phyloP scores from a whole-genome alignment of 352 stramenopile genomes.

The Phytopythium mirpurense region DNA sequence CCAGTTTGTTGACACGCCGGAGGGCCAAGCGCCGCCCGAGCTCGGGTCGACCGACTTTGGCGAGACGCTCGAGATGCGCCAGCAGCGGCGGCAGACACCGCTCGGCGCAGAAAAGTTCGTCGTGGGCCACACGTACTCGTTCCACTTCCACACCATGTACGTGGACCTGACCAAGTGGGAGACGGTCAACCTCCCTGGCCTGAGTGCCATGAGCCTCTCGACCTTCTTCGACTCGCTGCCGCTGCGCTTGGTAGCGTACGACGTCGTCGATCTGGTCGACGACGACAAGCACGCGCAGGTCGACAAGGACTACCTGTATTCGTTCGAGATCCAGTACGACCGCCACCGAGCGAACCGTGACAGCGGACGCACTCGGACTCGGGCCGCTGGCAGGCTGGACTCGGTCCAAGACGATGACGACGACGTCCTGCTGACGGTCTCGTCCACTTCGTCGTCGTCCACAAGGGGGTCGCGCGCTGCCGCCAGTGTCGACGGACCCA shows the following conservation, averaged over 20 bases:
- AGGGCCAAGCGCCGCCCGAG: constrained; percentile 39
- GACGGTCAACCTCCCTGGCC: constrained; percentile 68
- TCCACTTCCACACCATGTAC: constrained; percentile 89
- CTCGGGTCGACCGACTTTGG: constrained; percentile 59
- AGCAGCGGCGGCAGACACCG: constrained; percentile 34
- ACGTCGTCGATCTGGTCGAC: constrained; percentile 18
- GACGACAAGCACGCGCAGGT: constrained; percentile 40
- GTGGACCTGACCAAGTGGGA: constrained; percentile 77
- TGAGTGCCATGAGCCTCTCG: constrained; percentile 69
- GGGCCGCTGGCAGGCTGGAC: constrained; percentile 4
- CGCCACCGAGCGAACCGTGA: constrained; percentile 2
- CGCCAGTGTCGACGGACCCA: not conserved
- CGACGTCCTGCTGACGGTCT: constrained; percentile 1
- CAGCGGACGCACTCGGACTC: not conserved
- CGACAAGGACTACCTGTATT: constrained; percentile 77
- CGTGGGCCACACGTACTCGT: constrained; percentile 77
- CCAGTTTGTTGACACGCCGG: constrained; percentile 67
- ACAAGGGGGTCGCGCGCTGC: constrained; percentile 7
- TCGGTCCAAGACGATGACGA: constrained; percentile 9
- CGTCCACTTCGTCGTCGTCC: constrained; percentile 1
- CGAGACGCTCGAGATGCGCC: constrained; percentile 44
- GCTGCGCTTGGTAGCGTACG: constrained; percentile 70
- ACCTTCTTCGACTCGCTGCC: constrained; percentile 79
- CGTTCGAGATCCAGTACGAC: constrained; percentile 68
- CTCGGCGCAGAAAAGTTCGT: constrained; percentile 43